Conservation (phyloP, 1,284 basidiomycete species). For the Waitea zeae region DNA sequence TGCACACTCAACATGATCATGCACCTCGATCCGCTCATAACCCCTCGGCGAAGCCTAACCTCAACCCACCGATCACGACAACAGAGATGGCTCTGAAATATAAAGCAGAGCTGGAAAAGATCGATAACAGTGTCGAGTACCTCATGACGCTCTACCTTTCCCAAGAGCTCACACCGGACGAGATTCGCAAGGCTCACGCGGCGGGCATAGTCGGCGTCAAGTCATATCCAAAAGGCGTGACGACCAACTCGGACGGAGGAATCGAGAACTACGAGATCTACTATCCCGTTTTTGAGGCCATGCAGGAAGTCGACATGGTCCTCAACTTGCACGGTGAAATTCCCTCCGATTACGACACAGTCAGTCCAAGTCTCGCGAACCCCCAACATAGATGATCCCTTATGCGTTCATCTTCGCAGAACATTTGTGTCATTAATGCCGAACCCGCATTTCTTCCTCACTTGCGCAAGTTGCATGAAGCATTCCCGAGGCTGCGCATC, state of each 20-base stretch:
- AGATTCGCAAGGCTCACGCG: conserved; percentile 75
- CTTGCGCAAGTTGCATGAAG: conserved; percentile 64
- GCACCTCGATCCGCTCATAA: neutral
- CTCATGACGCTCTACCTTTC: conserved; percentile 95
- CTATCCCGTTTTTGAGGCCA: conserved; percentile 88
- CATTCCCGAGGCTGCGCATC: conserved; percentile 88
- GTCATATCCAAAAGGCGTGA: conserved; percentile 94
- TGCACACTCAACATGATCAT: conserved; percentile 8
- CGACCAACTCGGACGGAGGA: conserved; percentile 92
- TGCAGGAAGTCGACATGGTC: conserved; percentile 89
- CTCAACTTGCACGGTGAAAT: conserved; percentile 97
- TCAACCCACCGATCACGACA: conserved; percentile 82
- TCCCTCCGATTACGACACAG: conserved; percentile 72
- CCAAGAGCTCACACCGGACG: conserved; percentile 78
- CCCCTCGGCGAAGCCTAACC: conserved; percentile 57
- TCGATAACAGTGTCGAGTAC: conserved; percentile 74
- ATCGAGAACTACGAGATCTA: conserved; percentile 95
- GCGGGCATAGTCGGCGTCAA: conserved; percentile 91
- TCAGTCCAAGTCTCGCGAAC: conserved; percentile 18
- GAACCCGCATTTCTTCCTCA: conserved; percentile 86
- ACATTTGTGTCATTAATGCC: conserved; percentile 89
- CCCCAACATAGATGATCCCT: conserved; percentile 1
- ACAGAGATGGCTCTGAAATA: conserved; percentile 76
- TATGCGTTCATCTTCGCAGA: conserved; percentile 23
- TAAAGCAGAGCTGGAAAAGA: conserved; percentile 52